Evolutionary conservation across 352 stramenopile species (phyloP).

Genomic region (Pythium plurisporium): DNA sequence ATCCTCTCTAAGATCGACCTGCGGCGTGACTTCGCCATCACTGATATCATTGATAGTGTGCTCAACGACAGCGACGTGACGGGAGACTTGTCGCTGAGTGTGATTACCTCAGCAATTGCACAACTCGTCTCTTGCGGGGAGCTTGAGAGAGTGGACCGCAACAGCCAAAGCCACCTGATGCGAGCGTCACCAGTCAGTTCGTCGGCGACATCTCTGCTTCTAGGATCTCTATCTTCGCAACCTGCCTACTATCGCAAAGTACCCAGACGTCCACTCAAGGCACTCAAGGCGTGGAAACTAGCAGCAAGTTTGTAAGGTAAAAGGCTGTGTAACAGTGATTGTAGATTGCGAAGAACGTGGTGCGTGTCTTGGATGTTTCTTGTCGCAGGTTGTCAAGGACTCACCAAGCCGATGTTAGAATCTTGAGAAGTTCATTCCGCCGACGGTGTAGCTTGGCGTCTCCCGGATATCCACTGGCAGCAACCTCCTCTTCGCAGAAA

Average conservation of each 20-base stretch:
- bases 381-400: too few species aligned
- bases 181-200: constrained; percentile 4
- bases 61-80: constrained; percentile 15
- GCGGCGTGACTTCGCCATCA: constrained; percentile 45
- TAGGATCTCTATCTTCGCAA: constrained; percentile 26
- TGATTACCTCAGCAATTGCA: constrained; percentile 53
- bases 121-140: constrained; percentile 46
- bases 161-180: background rate
- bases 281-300: constrained; percentile 64
- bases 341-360: background rate
- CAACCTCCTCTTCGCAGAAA: constrained; percentile 3
- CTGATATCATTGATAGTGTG: constrained; percentile 52
- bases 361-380: too few species aligned
- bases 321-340: background rate
- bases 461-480: background rate
- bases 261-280: constrained; percentile 60
- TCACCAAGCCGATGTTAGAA: constrained; percentile 30
- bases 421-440: constrained; percentile 35
- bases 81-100: constrained; percentile 31
- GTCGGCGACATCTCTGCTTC: constrained; percentile 15
- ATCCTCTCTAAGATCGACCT: constrained; percentile 61
- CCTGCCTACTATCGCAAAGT: constrained; percentile 58
- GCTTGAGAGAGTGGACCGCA: constrained; percentile 41
- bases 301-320: constrained; percentile 7
- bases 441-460: constrained; percentile 14